phyloP scores from a whole-genome alignment of 352 stramenopile species.

The Pythium inflatum region DNA sequence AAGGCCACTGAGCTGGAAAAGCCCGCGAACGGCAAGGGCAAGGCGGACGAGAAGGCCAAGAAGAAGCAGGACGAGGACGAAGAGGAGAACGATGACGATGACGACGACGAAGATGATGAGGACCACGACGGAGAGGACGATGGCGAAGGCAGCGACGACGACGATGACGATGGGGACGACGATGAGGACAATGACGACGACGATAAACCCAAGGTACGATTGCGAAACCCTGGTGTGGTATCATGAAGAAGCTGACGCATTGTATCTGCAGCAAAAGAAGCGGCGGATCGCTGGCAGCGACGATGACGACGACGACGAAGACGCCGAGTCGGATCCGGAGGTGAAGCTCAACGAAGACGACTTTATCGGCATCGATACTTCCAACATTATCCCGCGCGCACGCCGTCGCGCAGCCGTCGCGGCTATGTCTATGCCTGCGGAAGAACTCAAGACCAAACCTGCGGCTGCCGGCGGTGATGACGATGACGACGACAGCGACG shows the following conservation, averaged over 20 bases:
- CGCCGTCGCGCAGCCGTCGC: constrained; percentile 72
- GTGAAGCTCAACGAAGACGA: constrained; percentile 89
- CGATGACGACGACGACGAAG: constrained; percentile 65
- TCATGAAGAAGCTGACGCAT: background rate
- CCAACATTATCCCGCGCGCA: constrained; percentile 85
- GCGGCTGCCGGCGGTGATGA: constrained; percentile 31
- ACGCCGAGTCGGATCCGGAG: constrained; percentile 68
- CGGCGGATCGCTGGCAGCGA: constrained; percentile 53
- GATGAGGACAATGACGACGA: constrained; percentile 44
- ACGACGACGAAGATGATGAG: constrained; percentile 52
- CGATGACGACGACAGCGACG: constrained; percentile 78
- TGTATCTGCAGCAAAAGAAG: constrained; percentile 57
- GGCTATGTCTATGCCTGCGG: constrained; percentile 66
- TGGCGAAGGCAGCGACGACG: constrained; percentile 37
- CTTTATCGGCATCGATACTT: constrained; percentile 80
- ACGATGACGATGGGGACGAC: constrained; percentile 44
- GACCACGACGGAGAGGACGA: constrained; percentile 48
- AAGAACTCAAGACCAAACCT: constrained; percentile 43
- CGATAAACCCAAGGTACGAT: constrained; percentile 33
- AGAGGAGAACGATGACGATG: constrained; percentile 54
- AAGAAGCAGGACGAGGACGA: constrained; percentile 58
- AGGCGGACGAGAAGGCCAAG: constrained; percentile 36
- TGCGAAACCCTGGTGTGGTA: background rate
- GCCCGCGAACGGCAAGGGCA: constrained; percentile 43
- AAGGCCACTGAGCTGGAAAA: constrained; percentile 39